Evolutionary conservation across 331 rosid genomes (phyloP), one percentile per base, ranked within the genome.

Genomic region (Pyracantha coccinea): DNA sequence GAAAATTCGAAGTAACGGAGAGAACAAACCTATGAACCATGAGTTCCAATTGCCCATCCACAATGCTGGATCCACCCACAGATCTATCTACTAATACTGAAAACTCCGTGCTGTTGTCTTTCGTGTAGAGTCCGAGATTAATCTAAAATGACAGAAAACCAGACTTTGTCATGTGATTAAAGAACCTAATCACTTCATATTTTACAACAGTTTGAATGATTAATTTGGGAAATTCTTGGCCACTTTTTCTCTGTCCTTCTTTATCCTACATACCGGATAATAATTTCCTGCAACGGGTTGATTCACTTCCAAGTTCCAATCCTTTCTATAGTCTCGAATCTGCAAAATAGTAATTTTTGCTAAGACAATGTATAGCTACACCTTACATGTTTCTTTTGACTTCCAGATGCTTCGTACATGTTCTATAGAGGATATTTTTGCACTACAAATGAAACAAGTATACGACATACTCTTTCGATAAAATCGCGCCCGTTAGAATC

Each of bases 401-500:
- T 31, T 50, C 52, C 61, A 31, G 63, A 47, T 38, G 45, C 14
- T 10, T 38, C 50, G 8, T 4, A 45, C 9, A 33, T 9, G 5
- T 47, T 45, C 6, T 41, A 27, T 41, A 45, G 0, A 20, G 31
- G 59, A 74, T n/a, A 19, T 29, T 62, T 61, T 25, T 17, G 66
- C 7, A 47, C 16, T 13, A 27, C 9, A 29, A 59, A 68, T 31
- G 35, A 68, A 23, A 54, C 61, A 38, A 59, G 33, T 41, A 61
- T 64, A 29, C 66, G 74, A 77, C 82, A 13, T 78, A 89, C 97
- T 69, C 97, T 82, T 73, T 86, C 78, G 31, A 93, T 84, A 77
- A 93, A 93, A 83, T 93, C 98, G 0, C 98, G 97, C 10, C 96
- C 98, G 53, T 85, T 93, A 31, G 98, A 93, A 78, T 93, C 98